A percentile compares a stretch with the other conserved stretches of the same genome.
Conservation (phyloP, 441 rosid species). For the Metrosideros polymorpha region DNA sequence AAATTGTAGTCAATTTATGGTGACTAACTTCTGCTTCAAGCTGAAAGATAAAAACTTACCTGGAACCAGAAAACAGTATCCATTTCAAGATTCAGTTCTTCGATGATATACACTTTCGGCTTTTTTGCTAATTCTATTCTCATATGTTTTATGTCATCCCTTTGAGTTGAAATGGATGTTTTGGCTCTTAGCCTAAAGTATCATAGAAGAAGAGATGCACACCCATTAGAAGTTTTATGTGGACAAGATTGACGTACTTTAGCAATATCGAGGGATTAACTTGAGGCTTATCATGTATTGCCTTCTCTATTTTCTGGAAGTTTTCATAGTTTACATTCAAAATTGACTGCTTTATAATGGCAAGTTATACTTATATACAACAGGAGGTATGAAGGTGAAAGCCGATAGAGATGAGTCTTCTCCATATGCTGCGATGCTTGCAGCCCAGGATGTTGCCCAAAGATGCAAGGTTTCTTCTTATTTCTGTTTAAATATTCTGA, state of each 20-base stretch:
- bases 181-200: not conserved
- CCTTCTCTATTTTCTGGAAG: not conserved
- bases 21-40: not conserved
- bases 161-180: not conserved
- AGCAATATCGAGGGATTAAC: not conserved
- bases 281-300: not conserved
- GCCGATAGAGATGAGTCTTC: slow-evolving; percentile 90
- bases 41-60: not conserved
- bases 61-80: not conserved
- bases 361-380: not conserved
- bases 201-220: not conserved
- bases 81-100: not conserved
- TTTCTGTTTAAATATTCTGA: not conserved
- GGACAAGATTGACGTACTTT: not conserved
- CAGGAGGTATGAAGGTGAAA: slow-evolving; percentile 91
- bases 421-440: slow-evolving; percentile 89
- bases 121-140: not conserved
- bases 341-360: not conserved
- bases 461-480: slow-evolving; percentile 55
- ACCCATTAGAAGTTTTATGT: not conserved
- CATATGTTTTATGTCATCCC: not conserved
- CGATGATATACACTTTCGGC: not conserved
- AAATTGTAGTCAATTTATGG: not conserved
- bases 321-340: not conserved
- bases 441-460: slow-evolving; percentile 70